Percentiles rank a stretch among this genome's conserved stretches.
phyloP scores from a whole-genome alignment of 106 monocot genomes.

The Xerophyta viscosa region DNA sequence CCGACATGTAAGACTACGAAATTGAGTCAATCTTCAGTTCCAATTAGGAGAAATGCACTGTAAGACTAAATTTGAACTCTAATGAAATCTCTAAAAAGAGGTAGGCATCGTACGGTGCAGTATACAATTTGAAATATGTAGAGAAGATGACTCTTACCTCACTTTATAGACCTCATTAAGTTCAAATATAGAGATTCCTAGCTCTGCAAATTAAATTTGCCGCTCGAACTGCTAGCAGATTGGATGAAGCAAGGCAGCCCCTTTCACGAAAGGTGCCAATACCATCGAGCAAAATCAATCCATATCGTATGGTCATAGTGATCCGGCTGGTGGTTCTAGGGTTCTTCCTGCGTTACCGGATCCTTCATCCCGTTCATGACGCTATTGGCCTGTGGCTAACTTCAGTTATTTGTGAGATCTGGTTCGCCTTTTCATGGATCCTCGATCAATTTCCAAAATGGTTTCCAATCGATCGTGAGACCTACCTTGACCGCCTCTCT shows the following conservation, averaged over 20 bases:
- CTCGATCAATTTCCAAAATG: conserved; percentile 99
- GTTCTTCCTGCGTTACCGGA: conserved; percentile 80
- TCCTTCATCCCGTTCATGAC: conserved; percentile 76
- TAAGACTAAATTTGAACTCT: too few species aligned
- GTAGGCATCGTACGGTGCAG: too few species aligned
- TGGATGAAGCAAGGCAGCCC: conserved; percentile 85
- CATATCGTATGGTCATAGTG: conserved; percentile 88
- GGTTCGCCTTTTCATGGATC: conserved; percentile 96
- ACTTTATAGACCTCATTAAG: too few species aligned
- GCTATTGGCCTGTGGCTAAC: conserved; percentile 86
- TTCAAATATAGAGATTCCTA: too few species aligned
- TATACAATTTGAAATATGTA: too few species aligned
- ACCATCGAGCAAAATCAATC: conserved; percentile 88
- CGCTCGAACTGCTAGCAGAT: conserved; percentile 21
- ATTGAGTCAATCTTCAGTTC: too few species aligned
- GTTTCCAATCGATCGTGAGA: conserved; percentile 89
- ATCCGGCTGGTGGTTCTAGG: conserved; percentile 69
- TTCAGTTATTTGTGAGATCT: conserved; percentile 87
- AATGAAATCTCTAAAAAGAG: too few species aligned
- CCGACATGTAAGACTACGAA: conserved; percentile 75
- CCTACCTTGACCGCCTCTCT: conserved; percentile 92
- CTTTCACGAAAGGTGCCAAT: conserved; percentile 86
- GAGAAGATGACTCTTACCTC: too few species aligned
- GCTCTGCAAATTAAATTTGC: too few species aligned
- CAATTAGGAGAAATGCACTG: too few species aligned